Evolutionary conservation across 371 early-diverging fungal genomes (phyloP).

Genomic region (Circinella minor): DNA sequence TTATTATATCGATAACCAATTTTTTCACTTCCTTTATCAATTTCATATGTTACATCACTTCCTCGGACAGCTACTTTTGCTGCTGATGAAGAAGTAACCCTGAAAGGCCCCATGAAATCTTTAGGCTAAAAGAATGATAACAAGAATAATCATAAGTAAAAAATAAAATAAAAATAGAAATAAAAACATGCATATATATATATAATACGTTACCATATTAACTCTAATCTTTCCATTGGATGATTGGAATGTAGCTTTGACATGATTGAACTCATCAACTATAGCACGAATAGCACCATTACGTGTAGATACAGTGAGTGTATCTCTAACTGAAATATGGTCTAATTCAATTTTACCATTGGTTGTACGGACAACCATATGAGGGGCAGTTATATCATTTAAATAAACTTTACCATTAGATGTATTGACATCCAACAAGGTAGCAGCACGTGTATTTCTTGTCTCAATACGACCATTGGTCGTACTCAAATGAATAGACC

Average conservation of each 20-base stretch:
- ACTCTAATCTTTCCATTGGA: slow-evolving; percentile 3
- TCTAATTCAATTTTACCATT: not conserved
- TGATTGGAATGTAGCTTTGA: not conserved
- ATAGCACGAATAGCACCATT: not conserved
- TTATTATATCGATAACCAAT: not conserved
- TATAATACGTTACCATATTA: not conserved
- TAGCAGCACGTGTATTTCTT: not conserved
- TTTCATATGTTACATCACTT: not conserved
- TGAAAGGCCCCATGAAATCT: not conserved
- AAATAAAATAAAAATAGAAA: not conserved
- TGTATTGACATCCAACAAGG: not conserved
- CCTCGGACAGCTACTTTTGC: not conserved
- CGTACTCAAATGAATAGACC: not conserved
- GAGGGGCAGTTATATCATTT: not conserved
- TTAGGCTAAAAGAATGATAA: not conserved
- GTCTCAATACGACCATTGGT: not conserved
- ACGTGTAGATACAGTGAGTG: not conserved
- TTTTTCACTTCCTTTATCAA: not conserved
- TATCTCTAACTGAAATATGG: not conserved
- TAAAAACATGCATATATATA: not conserved
- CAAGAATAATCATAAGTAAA: not conserved
- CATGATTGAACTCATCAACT: not conserved
- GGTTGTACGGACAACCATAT: not conserved
- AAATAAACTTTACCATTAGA: not conserved
- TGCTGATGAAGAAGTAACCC: not conserved